Conservation (phyloP, 306 rosid genomes). For the Fragaria nilgerrensis region DNA sequence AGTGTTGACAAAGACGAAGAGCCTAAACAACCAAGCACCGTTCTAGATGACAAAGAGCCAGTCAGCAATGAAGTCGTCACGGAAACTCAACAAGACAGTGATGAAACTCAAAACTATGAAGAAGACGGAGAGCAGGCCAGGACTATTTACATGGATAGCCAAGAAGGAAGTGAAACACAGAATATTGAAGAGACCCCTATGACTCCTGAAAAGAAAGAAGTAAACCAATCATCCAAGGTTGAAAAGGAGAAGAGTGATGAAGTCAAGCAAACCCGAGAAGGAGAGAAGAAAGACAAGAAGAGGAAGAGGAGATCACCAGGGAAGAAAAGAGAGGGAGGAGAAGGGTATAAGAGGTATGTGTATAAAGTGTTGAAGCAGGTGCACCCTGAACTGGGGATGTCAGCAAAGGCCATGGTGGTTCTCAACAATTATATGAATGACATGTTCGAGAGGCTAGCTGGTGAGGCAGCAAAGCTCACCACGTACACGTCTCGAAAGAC, state of each 20-base stretch:
- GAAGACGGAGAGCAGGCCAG: not conserved
- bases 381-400: conserved; percentile 69
- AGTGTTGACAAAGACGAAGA: not conserved
- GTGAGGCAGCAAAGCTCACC: conserved; percentile 50
- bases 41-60: not conserved
- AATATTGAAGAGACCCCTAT: not conserved
- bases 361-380: conserved; percentile 67
- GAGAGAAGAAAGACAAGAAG: conserved; percentile 14
- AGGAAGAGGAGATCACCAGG: conserved; percentile 21
- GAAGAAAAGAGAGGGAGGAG: conserved; percentile 19
- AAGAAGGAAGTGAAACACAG: conserved; percentile 6
- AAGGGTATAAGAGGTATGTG: conserved; percentile 67
- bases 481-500: conserved; percentile 41
- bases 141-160: not conserved
- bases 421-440: conserved; percentile 72
- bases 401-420: conserved; percentile 53
- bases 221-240: not conserved
- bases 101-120: conserved; percentile 10
- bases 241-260: conserved; percentile 8
- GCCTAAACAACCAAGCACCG: not conserved
- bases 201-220: not conserved
- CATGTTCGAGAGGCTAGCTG: conserved; percentile 73
- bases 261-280: not conserved
- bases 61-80: not conserved
- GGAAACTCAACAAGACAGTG: not conserved